These are phyloP conservation scores for Gaillardinia entomophila DNA, from an alignment of 805 yeast genomes.

Conservation along the genomic window DNA sequence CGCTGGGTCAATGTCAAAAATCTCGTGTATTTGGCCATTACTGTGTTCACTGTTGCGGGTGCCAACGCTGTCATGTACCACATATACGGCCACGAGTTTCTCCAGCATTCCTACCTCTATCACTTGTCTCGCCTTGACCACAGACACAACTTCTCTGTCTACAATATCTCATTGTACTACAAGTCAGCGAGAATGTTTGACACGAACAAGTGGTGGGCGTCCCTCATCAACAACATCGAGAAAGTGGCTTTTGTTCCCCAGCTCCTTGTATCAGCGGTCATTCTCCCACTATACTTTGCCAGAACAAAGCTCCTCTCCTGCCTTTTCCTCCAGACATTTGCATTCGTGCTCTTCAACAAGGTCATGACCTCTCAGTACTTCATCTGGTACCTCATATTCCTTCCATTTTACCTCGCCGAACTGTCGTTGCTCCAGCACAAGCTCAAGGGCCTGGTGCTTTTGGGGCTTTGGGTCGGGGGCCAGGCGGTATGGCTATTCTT, in stretches of 20 bases:
- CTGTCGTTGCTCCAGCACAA: conserved; percentile 25
- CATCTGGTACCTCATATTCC: conserved; percentile 83
- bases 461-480: conserved; percentile 57
- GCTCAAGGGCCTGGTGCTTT: conserved; percentile 34
- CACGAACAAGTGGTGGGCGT: background rate
- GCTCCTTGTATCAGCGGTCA: conserved; percentile 48
- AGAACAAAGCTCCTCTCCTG: conserved; percentile 24
- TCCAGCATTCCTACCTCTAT: conserved; percentile 74
- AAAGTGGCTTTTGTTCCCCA: conserved; percentile 83
- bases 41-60: conserved; percentile 37
- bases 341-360: conserved; percentile 40
- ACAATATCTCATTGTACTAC: conserved; percentile 68
- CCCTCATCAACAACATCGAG: conserved; percentile 27
- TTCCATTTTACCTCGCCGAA: conserved; percentile 64
- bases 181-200: conserved; percentile 34
- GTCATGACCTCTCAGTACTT: conserved; percentile 94
- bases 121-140: conserved; percentile 85
- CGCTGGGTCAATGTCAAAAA: conserved; percentile 35
- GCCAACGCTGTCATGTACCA: conserved; percentile 58
- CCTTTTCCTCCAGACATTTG: conserved; percentile 37
- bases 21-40: conserved; percentile 21
- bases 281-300: conserved; percentile 49
- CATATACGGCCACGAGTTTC: conserved; percentile 67
- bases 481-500: conserved; percentile 76
- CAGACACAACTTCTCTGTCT: conserved; percentile 89